Conservation (phyloP, 2,329 filamentous ascomycete species). For the Graphilbum sp. region DNA sequence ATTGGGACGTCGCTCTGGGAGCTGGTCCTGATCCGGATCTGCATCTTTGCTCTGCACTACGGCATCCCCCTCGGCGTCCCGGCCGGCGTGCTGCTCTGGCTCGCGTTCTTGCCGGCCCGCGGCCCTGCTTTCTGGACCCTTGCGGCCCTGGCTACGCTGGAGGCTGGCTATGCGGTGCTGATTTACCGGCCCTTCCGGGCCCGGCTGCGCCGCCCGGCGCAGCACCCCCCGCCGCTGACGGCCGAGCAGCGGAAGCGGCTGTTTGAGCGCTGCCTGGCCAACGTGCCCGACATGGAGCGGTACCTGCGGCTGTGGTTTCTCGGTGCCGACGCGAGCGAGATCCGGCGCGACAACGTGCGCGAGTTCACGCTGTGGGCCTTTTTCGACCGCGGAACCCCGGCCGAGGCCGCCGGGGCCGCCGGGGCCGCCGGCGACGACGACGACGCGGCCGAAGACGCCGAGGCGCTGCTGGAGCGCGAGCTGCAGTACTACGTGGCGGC, state of each 20-base stretch:
- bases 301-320: slow-evolving; percentile 52
- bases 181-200: slow-evolving; percentile 25
- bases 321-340: slow-evolving; percentile 37
- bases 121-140: slow-evolving; percentile 9
- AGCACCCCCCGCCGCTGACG: slow-evolving; percentile 18
- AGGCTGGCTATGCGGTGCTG: slow-evolving; percentile 20
- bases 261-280: slow-evolving; percentile 25
- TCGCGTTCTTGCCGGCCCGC: too few relatives aligned
- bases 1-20: slow-evolving; percentile 21
- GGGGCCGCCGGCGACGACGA: too few relatives aligned
- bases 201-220: slow-evolving; percentile 21
- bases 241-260: background rate
- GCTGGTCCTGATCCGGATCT: slow-evolving; percentile 27
- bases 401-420: background rate
- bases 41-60: slow-evolving; percentile 27
- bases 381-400: slow-evolving; percentile 25
- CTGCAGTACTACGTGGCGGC: slow-evolving; percentile 18
- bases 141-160: slow-evolving; percentile 13
- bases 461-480: slow-evolving; percentile 27
- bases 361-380: slow-evolving; percentile 56
- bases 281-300: slow-evolving; percentile 34
- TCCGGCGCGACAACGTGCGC: slow-evolving; percentile 49
- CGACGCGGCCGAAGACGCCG: background rate
- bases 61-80: slow-evolving; percentile 23
- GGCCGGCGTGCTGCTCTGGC: background rate